Percentiles rank a stretch among this genome's conserved stretches.
Evolutionary conservation across 208 protist species (phyloP).

Genomic region (Porcisia hertigi): DNA sequence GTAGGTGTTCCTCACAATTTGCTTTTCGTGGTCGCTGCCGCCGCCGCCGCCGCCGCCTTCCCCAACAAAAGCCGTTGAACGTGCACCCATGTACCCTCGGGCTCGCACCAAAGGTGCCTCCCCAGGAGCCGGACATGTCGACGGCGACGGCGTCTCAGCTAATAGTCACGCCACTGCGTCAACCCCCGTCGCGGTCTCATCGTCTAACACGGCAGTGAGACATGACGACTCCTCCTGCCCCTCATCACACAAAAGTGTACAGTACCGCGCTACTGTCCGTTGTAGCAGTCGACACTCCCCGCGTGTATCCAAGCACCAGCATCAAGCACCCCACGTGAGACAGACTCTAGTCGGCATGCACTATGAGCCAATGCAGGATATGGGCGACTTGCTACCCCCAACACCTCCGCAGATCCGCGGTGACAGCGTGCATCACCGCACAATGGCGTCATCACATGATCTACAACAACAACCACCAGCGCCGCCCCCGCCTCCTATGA

Average conservation of each 20-base stretch:
- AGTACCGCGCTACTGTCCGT: neutral
- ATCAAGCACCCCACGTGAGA: neutral
- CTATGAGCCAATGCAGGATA: neutral
- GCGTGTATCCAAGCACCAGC: slow-evolving; percentile 1
- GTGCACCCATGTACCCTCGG: slow-evolving; percentile 1
- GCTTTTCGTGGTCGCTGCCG: too few species aligned
- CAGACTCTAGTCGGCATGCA: neutral
- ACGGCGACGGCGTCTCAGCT: neutral
- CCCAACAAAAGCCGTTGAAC: too few species aligned
- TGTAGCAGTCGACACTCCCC: neutral
- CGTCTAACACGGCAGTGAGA: neutral
- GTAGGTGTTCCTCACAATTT: too few species aligned
- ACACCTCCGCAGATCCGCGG: neutral
- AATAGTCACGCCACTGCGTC: neutral
- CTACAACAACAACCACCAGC: slow-evolving; percentile 4
- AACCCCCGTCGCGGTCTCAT: neutral
- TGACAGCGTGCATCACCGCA: neutral
- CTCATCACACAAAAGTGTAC: neutral
- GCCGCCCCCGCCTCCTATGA: slow-evolving; percentile 4
- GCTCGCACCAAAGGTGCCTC: neutral
- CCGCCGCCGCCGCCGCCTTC: too few species aligned
- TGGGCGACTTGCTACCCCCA: neutral
- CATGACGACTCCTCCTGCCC: neutral
- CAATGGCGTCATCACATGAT: neutral
- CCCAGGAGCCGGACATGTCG: neutral